Evolutionary conservation across 768 basidiomycete genomes (phyloP).

Genomic region (Phylloporus sp.): DNA sequence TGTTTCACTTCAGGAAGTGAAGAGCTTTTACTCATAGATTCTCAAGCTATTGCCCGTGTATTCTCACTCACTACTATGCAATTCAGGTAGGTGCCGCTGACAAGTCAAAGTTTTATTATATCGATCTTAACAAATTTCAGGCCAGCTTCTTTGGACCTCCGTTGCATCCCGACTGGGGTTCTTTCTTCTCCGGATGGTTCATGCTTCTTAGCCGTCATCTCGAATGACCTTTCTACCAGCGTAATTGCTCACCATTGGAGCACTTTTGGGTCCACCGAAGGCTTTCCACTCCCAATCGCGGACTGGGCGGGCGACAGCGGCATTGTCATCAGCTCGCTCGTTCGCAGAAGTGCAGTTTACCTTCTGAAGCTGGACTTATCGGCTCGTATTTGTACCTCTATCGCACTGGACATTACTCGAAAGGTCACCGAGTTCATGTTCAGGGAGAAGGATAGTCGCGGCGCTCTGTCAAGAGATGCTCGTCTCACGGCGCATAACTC

Average conservation of each 20-base stretch:
- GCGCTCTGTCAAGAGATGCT: constrained; percentile 14
- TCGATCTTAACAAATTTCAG: constrained; percentile 23
- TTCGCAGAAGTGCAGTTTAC: constrained; percentile 39
- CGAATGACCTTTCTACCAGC: constrained; percentile 11
- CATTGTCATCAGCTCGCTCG: constrained; percentile 44
- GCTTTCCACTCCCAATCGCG: constrained; percentile 36
- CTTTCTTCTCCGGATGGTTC: constrained; percentile 54
- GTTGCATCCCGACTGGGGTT: constrained; percentile 30
- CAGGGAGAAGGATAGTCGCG: constrained; percentile 36
- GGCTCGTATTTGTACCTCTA: constrained; percentile 36
- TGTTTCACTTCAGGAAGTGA: constrained; percentile 50
- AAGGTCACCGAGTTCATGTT: constrained; percentile 59
- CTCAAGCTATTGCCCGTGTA: constrained; percentile 39
- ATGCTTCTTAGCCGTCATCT: constrained; percentile 40
- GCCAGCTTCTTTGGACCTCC: constrained; percentile 43
- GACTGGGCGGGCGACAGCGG: constrained; percentile 21
- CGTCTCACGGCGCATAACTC: constrained; percentile 40
- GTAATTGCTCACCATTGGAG: constrained; percentile 51
- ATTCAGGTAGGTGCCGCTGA: constrained; percentile 40
- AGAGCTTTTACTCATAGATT: constrained; percentile 51
- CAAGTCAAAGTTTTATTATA: not conserved
- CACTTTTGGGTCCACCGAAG: constrained; percentile 51
- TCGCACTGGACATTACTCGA: constrained; percentile 50
- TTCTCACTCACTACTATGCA: constrained; percentile 53
- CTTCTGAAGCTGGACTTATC: constrained; percentile 39